Percentiles rank a stretch among this genome's conserved stretches.
These are phyloP conservation scores for Chrysanthemum makinoi DNA, from an alignment of 129 eudicot species.

Conservation along the genomic window DNA sequence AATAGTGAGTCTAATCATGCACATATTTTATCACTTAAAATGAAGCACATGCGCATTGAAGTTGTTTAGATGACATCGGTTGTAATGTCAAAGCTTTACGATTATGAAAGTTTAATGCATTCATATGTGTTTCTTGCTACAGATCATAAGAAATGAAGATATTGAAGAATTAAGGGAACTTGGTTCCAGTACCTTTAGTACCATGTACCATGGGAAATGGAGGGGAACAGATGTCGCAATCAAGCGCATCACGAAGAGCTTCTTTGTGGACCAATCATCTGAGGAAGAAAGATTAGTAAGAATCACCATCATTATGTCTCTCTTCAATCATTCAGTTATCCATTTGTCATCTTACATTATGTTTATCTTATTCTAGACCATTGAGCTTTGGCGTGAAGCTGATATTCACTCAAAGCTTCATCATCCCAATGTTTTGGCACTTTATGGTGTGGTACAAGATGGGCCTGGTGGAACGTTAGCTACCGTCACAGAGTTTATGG, in stretches of 20 bases:
- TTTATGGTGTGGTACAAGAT: conserved; percentile 97
- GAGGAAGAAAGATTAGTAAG: conserved; percentile 92
- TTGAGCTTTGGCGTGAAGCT: conserved; percentile 95
- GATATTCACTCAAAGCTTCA: conserved; percentile 88
- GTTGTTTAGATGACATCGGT: conserved; percentile 2
- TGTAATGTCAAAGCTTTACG: neutral
- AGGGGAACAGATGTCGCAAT: conserved; percentile 97
- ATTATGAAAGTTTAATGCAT: conserved; percentile 3
- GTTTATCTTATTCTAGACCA: conserved; percentile 41
- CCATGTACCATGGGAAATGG: conserved; percentile 96
- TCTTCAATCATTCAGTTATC: neutral
- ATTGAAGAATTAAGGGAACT: conserved; percentile 94
- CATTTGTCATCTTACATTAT: conserved; percentile 9
- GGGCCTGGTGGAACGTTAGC: conserved; percentile 97
- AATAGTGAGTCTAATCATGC: no score
- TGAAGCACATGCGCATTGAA: neutral
- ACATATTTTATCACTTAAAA: no score
- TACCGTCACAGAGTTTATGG: conserved; percentile 94
- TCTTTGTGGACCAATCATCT: conserved; percentile 84
- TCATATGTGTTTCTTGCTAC: conserved; percentile 24
- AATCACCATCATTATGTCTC: neutral
- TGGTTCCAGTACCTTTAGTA: conserved; percentile 95
- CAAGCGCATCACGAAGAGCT: conserved; percentile 83
- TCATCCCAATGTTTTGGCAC: conserved; percentile 96
- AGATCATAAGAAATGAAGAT: conserved; percentile 85